Evolutionary conservation across 1,284 basidiomycete genomes (phyloP), one percentile per base, ranked within the genome.

Genomic region (Ceratobasidium sp.): DNA sequence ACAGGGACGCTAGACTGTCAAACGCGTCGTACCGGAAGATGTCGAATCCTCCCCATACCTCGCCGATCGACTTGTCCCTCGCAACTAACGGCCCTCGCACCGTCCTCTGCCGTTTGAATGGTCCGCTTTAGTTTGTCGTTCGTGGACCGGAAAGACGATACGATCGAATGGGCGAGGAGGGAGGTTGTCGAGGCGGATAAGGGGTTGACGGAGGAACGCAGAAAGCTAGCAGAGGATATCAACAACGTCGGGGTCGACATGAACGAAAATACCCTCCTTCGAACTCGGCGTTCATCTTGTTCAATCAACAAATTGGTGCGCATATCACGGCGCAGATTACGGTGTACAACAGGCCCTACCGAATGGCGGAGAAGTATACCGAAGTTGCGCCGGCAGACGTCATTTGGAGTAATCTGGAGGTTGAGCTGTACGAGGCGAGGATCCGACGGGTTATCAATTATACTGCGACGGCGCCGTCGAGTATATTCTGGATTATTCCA

Each of bases 381-480:
- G 92, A 94, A 82, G 90, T 91, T 63, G 88, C 89, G 40, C 91
- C 92, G 0, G 89, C 90, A 75, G 94, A 95, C 83, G 91, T 96
- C 72, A 91, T 96, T 78, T 91, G 90, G 89, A 80, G 83, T 63
- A 90, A 89, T 83, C 84, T 91, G 72, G 81, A 91, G 73, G 86
- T 99, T 86, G 97, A 97, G 84, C 95, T 96, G 0, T 98, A 97
- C 83, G 95, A 98, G 85, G 90, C 91, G 80, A 88, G 91, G 84
- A 84, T 96, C 53, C 86, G 90, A 12, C 84, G 83, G 26, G 84
- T 84, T 15, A 81, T 86, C 40, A 86, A 86, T n/a, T 90, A 87
- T 83, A 88, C 86, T 0, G 82, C 86, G 33, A 90, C 89, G 1
- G 82, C 78, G 13, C 93, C 85, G 0, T 84, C 95, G 49, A 92